These are phyloP conservation scores for Penicillium sp. DNA, from an alignment of 2,329 filamentous ascomycete genomes.

Conservation along the genomic window DNA sequence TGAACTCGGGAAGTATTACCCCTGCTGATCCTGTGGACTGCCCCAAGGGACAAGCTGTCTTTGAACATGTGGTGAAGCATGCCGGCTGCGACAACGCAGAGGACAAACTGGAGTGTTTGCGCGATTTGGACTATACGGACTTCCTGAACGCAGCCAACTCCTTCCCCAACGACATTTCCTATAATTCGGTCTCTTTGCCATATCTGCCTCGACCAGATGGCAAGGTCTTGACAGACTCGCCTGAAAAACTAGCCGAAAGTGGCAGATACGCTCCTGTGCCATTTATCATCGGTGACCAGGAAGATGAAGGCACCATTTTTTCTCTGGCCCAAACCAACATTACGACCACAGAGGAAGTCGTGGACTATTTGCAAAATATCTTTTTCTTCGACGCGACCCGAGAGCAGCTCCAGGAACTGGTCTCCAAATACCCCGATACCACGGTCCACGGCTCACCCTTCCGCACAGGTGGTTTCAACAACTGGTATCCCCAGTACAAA, in stretches of 20 bases:
- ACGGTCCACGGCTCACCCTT: conserved; percentile 66
- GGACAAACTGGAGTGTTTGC: conserved; percentile 51
- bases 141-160: conserved; percentile 65
- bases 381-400: conserved; percentile 61
- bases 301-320: conserved; percentile 78
- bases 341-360: conserved; percentile 58
- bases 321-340: conserved; percentile 68
- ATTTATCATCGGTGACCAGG: conserved; percentile 70
- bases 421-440: conserved; percentile 62
- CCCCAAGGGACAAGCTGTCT: conserved; percentile 61
- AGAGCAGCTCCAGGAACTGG: conserved; percentile 54
- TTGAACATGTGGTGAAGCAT: conserved; percentile 45
- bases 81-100: conserved; percentile 46
- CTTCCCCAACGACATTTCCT: conserved; percentile 66
- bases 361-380: conserved; percentile 59
- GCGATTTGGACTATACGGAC: conserved; percentile 45
- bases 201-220: conserved; percentile 75
- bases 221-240: conserved; percentile 58
- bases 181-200: conserved; percentile 66
- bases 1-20: conserved; percentile 67
- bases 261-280: conserved; percentile 61
- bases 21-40: conserved; percentile 65
- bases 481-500: conserved; percentile 74
- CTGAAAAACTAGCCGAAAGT: conserved; percentile 55
- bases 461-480: conserved; percentile 66